Evolutionary conservation across 2,329 filamentous ascomycete genomes (phyloP), one percentile per base, ranked within the genome.

Genomic region (Calonectria honghensis): DNA sequence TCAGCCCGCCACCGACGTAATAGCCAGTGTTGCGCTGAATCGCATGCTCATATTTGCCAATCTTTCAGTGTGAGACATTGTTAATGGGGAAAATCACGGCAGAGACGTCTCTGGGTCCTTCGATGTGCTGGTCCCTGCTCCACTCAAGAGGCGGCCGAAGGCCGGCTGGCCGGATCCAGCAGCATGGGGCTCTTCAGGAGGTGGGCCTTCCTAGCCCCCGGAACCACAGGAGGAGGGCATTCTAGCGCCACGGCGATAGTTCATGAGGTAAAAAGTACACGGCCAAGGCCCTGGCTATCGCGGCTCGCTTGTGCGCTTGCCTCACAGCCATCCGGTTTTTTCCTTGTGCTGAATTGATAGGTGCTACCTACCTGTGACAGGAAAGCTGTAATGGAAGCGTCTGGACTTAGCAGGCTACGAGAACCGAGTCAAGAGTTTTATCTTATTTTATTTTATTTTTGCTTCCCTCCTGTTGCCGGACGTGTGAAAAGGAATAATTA

Each of bases 1-100:
- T 71, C 54, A 59, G 59, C 39, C 79, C 75, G 79, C 79, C 79
- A 81, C 79, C 79, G 79, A 81, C 79, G 79, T 80, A 81, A 81
- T 76, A 48, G 37, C 29, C 70, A 68, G 51, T 52, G 68, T 51
- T 61, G 66, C 57, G 39, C 74, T 77, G 78, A 79, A 78, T 81
- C 73, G 73, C 69, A 76, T 59, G 54, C 76, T 75, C 71, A 57
- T 64, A 70, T 78, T 70, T 72, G 14, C 27, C 66, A 68, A 50
- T 67, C 66, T 75, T 70, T 35, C 48, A 68, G 73, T 37, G 63
- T 77, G 73, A 72, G 72, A 80, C 75, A 76, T 39, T 76, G 68
- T 57, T 68, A 68, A 73, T 78, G 74, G 70, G 67, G 72, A 76
- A 69, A 73, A 61, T 71, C 70, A 70, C 65, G 63, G 63, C 73